phyloP scores from a whole-genome alignment of 345 rosid species.

The Eucalyptus leucophloia region DNA sequence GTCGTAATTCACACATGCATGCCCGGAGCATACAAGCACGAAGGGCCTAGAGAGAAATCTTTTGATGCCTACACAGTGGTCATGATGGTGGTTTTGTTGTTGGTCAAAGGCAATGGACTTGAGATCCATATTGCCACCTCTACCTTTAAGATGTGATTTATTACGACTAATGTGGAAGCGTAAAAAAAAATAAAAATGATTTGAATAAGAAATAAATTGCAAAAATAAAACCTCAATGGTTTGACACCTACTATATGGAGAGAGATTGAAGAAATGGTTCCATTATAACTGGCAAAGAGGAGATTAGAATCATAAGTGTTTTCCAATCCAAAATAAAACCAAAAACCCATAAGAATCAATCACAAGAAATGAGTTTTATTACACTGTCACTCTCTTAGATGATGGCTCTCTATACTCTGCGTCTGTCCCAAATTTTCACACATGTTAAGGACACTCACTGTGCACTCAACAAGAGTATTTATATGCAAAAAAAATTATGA shows the following conservation, averaged over 20 bases:
- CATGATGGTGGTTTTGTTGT: too few relatives aligned
- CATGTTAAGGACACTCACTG: background rate
- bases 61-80: too few relatives aligned
- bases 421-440: background rate
- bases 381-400: accelerated
- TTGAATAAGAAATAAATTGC: too few relatives aligned
- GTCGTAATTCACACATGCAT: too few relatives aligned
- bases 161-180: accelerated
- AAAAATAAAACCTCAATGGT: accelerated
- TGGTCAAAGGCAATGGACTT: too few relatives aligned
- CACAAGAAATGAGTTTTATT: background rate
- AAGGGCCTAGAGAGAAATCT: too few relatives aligned
- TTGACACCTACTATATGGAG: too few relatives aligned
- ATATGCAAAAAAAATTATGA: background rate
- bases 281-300: background rate
- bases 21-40: too few relatives aligned
- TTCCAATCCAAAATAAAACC: background rate
- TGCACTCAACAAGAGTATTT: too few relatives aligned
- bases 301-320: background rate
- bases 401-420: background rate
- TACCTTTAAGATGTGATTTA: too few relatives aligned
- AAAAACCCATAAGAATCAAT: background rate
- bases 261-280: background rate
- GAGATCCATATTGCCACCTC: too few relatives aligned
- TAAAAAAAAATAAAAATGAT: too few relatives aligned